Percentiles rank a stretch among this genome's conserved stretches.
phyloP scores from a whole-genome alignment of 1,139 yeast genomes.

The Saccharomyces hybrid region DNA sequence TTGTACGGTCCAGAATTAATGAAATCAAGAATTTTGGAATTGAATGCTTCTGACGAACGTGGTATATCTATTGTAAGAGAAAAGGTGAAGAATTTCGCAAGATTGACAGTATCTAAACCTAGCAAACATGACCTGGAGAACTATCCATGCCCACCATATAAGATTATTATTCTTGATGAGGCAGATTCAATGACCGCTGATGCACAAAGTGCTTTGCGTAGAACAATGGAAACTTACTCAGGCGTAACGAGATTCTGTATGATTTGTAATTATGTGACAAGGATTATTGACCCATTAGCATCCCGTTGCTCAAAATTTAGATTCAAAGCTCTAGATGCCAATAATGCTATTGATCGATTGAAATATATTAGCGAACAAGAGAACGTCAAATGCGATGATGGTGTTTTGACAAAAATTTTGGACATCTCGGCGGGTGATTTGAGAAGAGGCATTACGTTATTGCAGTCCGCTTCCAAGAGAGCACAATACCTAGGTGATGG shows the following conservation, averaged over 20 bases:
- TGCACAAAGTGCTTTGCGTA: conserved; percentile 89
- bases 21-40: conserved; percentile 74
- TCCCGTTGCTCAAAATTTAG: conserved; percentile 94
- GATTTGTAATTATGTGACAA: conserved; percentile 89
- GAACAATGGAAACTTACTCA: conserved; percentile 95
- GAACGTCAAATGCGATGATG: conserved; percentile 39
- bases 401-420: conserved; percentile 55
- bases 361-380: conserved; percentile 47
- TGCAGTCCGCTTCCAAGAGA: conserved; percentile 79
- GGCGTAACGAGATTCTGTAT: conserved; percentile 86
- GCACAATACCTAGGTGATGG: conserved; percentile 23
- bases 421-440: conserved; percentile 77
- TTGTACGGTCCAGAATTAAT: conserved; percentile 66
- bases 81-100: conserved; percentile 85
- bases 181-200: conserved; percentile 99
- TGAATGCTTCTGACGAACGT: conserved; percentile 94
- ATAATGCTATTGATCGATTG: conserved; percentile 61
- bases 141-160: conserved; percentile 93
- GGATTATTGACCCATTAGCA: conserved; percentile 93
- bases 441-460: conserved; percentile 82
- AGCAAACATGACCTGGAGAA: conserved; percentile 53
- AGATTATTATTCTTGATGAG: conserved; percentile 77
- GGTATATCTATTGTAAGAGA: conserved; percentile 91
- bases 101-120: conserved; percentile 79
- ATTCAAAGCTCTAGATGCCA: conserved; percentile 67